Evolutionary conservation across 768 basidiomycete species (phyloP), one percentile per base, ranked within the genome.

Genomic region (Lactifluus echinatus): DNA sequence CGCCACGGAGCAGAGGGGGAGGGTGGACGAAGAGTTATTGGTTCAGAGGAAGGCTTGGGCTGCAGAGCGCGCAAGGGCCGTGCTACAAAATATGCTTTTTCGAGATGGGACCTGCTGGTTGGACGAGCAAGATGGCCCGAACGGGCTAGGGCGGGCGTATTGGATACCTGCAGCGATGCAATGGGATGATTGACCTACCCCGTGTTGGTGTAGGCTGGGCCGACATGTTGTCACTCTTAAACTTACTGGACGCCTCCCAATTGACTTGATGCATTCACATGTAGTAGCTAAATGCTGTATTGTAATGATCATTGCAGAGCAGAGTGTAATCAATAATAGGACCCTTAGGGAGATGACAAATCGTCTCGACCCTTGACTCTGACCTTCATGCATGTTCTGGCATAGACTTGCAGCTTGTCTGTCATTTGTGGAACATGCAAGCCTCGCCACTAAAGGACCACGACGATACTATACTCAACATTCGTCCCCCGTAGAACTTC

Each of bases 71-170:
- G 86, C 89, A 4, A 75, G 78, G 47, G 78, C 82, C 11, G 93
- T 87, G 1, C 70, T 98, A 65, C 85, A 93, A 65, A 93, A 94
- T 60, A 93, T 95, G 84, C 78, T 94, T 14, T 76, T 91, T 60
- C 77, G 87, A 26, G 93, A 98, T 61, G 95, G 94, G 1, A 73
- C 95, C 24, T 94, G 91, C 57, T 99, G 96, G 96, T 67, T 98
- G 29, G 96, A 99, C 66, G 85, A 90, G 24, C 93, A 96, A 70
- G 90, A 88, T 52, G 81, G 63, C 6, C 56, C 56, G 1, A 31
- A 83, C 63, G 68, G 67, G 15, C 74, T 72, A 29, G 82, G 83
- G 28, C 76, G 77, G 56, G 81, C 83, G 23, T 95, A 92, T 68
- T 97, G 93, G 93, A 77, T 95, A 11, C 86, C 87, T 1, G 89